These are phyloP conservation scores for Haplographium delicatum DNA, from an alignment of 495 filamentous ascomycete species.

Conservation along the genomic window DNA sequence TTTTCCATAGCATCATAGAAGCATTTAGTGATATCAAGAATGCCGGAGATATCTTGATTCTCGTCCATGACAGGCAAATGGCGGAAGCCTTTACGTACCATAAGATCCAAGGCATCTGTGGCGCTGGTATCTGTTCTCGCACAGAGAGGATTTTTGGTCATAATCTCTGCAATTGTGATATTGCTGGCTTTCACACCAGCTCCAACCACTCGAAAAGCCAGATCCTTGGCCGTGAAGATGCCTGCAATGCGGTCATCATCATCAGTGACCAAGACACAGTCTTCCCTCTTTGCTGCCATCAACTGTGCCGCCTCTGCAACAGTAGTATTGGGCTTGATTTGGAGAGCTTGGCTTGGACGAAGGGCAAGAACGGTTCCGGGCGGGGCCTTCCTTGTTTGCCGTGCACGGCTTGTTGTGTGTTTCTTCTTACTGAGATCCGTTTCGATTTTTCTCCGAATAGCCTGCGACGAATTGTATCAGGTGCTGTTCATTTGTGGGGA, in stretches of 20 bases:
- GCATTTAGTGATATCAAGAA: conserved; percentile 98
- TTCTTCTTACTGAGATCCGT: conserved; percentile 97
- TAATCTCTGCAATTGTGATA: conserved; percentile 94
- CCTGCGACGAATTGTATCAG: conserved; percentile 49
- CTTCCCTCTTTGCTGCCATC: conserved; percentile 98
- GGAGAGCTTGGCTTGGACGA: conserved; percentile 89
- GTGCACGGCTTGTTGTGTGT: conserved; percentile 65
- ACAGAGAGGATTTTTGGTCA: conserved; percentile 99
- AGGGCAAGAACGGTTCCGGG: conserved; percentile 93
- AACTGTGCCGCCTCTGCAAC: conserved; percentile 96
- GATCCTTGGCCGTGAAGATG: conserved; percentile 98
- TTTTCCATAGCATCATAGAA: conserved; percentile 99
- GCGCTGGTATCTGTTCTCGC: conserved; percentile 96
- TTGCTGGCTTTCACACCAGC: conserved; percentile 84
- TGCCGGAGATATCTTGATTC: conserved; percentile 97
- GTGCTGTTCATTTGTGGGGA: background rate
- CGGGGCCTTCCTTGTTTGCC: conserved; percentile 85
- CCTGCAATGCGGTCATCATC: conserved; percentile 96
- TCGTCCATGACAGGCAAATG: conserved; percentile 99
- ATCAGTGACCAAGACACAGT: conserved; percentile 98
- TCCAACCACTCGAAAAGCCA: conserved; percentile 94
- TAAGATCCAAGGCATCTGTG: conserved; percentile 93
- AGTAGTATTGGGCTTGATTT: conserved; percentile 93
- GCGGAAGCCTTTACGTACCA: conserved; percentile 97
- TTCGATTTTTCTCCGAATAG: conserved; percentile 94